These are phyloP conservation scores for Pythium plurisporium DNA, from an alignment of 352 stramenopile species.

Conservation along the genomic window DNA sequence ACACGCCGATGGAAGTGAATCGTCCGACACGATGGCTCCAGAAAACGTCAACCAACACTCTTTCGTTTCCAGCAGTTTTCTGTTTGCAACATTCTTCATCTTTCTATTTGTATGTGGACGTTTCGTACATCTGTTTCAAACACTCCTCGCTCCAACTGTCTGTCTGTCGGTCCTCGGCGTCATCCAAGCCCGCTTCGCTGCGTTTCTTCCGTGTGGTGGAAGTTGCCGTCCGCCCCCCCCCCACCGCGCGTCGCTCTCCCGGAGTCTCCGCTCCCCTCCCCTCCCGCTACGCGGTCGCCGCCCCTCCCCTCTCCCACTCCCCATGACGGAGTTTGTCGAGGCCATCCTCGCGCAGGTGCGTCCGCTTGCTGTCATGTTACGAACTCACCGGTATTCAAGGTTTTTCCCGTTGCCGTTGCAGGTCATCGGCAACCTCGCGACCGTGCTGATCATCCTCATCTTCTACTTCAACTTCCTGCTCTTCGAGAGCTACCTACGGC, in stretches of 20 bases:
- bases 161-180: neutral
- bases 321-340: constrained; percentile 79
- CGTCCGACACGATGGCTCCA: neutral
- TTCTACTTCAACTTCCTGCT: constrained; percentile 90
- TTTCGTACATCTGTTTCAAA: constrained; percentile 10
- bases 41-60: neutral
- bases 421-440: constrained; percentile 87
- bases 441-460: constrained; percentile 76
- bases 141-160: neutral
- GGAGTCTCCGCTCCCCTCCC: too few species aligned
- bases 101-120: neutral
- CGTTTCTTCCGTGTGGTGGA: constrained; percentile 10
- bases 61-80: neutral
- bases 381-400: neutral
- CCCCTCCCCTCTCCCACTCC: neutral
- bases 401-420: constrained; percentile 8
- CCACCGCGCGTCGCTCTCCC: neutral
- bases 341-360: constrained; percentile 77
- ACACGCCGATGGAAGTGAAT: too few species aligned
- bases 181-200: neutral
- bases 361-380: neutral
- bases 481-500: constrained; percentile 85
- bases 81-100: neutral
- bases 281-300: too few species aligned
- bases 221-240: constrained; percentile 14